Evolutionary conservation across 2,329 filamentous ascomycete species (phyloP).

Genomic region (Fusarium anthophilum): DNA sequence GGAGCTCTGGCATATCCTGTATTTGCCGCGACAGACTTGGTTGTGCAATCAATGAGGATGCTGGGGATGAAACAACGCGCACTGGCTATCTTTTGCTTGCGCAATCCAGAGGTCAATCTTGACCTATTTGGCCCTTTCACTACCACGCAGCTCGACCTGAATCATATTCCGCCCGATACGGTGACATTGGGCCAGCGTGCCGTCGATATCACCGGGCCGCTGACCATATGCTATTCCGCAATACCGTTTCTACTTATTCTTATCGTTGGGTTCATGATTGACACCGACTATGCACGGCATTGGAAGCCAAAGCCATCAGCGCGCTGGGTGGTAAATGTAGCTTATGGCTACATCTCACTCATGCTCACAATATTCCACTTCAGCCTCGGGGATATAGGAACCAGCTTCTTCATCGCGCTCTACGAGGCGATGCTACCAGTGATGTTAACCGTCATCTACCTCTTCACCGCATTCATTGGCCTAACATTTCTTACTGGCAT

Average conservation of each 20-base stretch:
- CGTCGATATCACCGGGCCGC: neutral
- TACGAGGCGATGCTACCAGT: neutral
- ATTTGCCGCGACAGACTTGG: slow-evolving; percentile 10
- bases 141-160: neutral
- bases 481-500: neutral
- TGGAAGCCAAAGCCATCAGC: neutral
- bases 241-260: neutral
- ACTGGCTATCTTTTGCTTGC: slow-evolving; percentile 4
- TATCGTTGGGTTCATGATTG: neutral
- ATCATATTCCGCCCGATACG: neutral
- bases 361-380: neutral
- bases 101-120: neutral
- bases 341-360: neutral
- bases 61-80: neutral
- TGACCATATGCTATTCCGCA: neutral
- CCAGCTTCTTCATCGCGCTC: neutral
- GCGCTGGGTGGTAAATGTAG: neutral
- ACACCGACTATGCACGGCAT: neutral
- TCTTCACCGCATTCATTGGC: neutral
- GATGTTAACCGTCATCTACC: neutral
- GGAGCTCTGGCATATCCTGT: slow-evolving; percentile 8
- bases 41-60: neutral
- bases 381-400: neutral
- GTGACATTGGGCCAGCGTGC: neutral
- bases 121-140: neutral